Percentiles rank a stretch among this genome's conserved stretches.
phyloP scores from a whole-genome alignment of 495 filamentous ascomycete species.

The Trichoderma parareesei region DNA sequence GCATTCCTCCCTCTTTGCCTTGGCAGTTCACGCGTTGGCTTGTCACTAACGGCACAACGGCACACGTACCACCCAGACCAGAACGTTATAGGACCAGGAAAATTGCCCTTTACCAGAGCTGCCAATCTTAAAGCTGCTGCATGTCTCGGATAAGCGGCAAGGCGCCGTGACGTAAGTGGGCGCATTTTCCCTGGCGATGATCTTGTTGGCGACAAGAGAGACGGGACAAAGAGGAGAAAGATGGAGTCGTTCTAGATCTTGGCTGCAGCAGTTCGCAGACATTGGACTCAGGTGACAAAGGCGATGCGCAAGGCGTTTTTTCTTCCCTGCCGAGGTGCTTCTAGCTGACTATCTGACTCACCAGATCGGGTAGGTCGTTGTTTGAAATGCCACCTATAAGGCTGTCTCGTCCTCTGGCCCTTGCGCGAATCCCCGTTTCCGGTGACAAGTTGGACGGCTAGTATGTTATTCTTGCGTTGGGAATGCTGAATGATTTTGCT shows the following conservation, averaged over 20 bases:
- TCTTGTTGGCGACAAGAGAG: neutral
- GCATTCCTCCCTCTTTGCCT: no score
- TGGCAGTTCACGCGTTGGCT: no score
- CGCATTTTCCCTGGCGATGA: neutral
- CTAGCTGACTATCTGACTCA: no score
- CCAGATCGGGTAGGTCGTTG: no score
- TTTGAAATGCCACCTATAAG: no score
- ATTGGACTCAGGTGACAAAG: neutral
- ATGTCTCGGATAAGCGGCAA: neutral
- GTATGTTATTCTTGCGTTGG: neutral
- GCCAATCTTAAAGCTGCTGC: neutral
- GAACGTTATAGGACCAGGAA: no score
- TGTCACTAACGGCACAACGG: no score
- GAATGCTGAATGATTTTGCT: no score
- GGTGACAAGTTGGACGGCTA: neutral
- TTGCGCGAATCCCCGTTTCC: neutral
- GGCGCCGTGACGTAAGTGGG: neutral
- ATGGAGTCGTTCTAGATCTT: neutral
- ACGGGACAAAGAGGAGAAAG: neutral
- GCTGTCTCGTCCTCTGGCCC: neutral
- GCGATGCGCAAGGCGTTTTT: conserved; percentile 1
- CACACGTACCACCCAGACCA: no score
- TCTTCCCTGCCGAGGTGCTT: neutral
- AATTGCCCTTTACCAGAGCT: no score
- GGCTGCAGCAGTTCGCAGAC: neutral